Conservation (phyloP, 805 yeast genomes). For the Hagleromyces aurorensis region DNA sequence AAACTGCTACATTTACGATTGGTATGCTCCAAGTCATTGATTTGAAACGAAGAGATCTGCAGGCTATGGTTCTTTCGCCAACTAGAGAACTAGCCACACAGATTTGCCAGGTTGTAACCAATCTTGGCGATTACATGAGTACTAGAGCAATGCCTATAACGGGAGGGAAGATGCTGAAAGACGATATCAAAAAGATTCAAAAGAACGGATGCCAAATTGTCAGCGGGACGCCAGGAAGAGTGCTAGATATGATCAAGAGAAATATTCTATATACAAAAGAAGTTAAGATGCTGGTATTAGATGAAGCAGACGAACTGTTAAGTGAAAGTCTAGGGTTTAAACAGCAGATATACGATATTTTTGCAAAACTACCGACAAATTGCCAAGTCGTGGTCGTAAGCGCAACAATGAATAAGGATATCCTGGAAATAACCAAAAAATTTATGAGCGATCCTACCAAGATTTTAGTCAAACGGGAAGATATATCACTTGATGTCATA, state of each 20-base stretch:
- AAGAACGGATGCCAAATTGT: slow-evolving; percentile 79
- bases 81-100: slow-evolving; percentile 95
- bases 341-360: slow-evolving; percentile 92
- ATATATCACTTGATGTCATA: slow-evolving; percentile 90
- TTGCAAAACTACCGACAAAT: slow-evolving; percentile 75
- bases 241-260: slow-evolving; percentile 82
- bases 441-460: slow-evolving; percentile 94
- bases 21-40: slow-evolving; percentile 87
- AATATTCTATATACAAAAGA: slow-evolving; percentile 65
- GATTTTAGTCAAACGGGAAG: slow-evolving; percentile 91
- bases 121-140: slow-evolving; percentile 83
- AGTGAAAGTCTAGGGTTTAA: slow-evolving; percentile 83
- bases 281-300: slow-evolving; percentile 81
- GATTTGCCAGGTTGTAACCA: slow-evolving; percentile 78
- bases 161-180: slow-evolving; percentile 83
- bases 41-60: slow-evolving; percentile 61
- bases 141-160: slow-evolving; percentile 84
- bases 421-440: slow-evolving; percentile 80
- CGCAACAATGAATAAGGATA: slow-evolving; percentile 93
- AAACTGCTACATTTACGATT: slow-evolving; percentile 96
- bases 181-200: slow-evolving; percentile 65
- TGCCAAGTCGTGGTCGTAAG: slow-evolving; percentile 92
- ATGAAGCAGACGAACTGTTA: slow-evolving; percentile 95
- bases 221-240: slow-evolving; percentile 97
- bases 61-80: slow-evolving; percentile 88